Evolutionary conservation across 805 yeast species (phyloP).

Genomic region (Ogataea glucozyma): DNA sequence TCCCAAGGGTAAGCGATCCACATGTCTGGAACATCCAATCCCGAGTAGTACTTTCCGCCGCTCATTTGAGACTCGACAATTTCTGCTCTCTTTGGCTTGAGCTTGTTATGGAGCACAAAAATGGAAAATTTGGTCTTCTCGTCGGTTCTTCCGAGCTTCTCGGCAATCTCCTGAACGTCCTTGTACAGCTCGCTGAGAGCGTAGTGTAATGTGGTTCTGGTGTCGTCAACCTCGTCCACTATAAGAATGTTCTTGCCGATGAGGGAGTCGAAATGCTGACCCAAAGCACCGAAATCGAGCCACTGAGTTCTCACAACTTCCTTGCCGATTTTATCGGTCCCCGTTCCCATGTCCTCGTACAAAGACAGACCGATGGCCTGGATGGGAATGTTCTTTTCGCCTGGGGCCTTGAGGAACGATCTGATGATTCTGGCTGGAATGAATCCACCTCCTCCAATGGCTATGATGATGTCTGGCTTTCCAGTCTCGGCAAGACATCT

Average conservation of each 20-base stretch:
- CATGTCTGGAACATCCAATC: conserved; percentile 69
- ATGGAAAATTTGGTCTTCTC: conserved; percentile 69
- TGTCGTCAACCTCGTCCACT: conserved; percentile 91
- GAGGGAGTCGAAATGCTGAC: conserved; percentile 68
- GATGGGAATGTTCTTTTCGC: conserved; percentile 66
- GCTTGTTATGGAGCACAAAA: conserved; percentile 82
- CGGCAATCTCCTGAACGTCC: conserved; percentile 62
- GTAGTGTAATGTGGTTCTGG: conserved; percentile 85
- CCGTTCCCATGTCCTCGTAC: conserved; percentile 57
- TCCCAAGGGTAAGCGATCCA: conserved; percentile 96
- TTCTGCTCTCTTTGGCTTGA: conserved; percentile 76
- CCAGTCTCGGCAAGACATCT: conserved; percentile 32
- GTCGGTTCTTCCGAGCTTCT: conserved; percentile 54
- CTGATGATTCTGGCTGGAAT: conserved; percentile 69
- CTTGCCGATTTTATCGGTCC: conserved; percentile 60
- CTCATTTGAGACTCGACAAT: conserved; percentile 63
- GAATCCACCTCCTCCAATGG: conserved; percentile 75
- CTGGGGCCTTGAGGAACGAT: conserved; percentile 58
- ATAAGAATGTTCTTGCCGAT: conserved; percentile 80
- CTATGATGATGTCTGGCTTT: conserved; percentile 56
- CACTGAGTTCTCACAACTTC: conserved; percentile 89
- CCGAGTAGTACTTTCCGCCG: conserved; percentile 69
- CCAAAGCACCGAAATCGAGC: conserved; percentile 78
- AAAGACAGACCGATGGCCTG: conserved; percentile 69
- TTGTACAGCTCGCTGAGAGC: conserved; percentile 76